Evolutionary conservation across 1,284 basidiomycete species (phyloP).

Genomic region (Omphalotus olearius): DNA sequence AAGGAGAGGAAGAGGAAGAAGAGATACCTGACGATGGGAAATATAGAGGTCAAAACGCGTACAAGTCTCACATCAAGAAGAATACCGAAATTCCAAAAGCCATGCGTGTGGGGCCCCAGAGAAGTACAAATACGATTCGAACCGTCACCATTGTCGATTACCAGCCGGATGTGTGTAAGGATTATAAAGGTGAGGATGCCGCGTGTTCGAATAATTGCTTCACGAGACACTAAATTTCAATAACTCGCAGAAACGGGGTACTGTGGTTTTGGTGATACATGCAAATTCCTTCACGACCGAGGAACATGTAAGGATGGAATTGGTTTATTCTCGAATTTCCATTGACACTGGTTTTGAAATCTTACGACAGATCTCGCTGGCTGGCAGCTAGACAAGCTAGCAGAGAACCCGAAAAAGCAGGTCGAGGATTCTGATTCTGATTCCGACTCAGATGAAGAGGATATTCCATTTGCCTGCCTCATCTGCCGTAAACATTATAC

Average conservation of each 20-base stretch:
- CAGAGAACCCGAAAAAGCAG: conserved; percentile 60
- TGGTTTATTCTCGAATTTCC: conserved; percentile 9
- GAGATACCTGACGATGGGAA: conserved; percentile 78
- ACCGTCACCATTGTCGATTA: conserved; percentile 97
- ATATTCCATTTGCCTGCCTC: conserved; percentile 96
- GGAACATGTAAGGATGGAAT: conserved; percentile 64
- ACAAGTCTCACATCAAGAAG: conserved; percentile 81
- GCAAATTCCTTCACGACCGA: conserved; percentile 92
- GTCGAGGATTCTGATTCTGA: conserved; percentile 55
- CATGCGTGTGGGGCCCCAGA: conserved; percentile 86
- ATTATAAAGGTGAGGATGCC: conserved; percentile 80
- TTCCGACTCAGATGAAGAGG: conserved; percentile 72
- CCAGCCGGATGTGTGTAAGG: conserved; percentile 98
- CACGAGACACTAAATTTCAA: conserved; percentile 20
- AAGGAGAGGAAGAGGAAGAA: conserved; percentile 49
- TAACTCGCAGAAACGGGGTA: conserved; percentile 84
- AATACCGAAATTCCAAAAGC: conserved; percentile 81
- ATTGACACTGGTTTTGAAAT: conserved; percentile 19
- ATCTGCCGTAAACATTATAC: conserved; percentile 94
- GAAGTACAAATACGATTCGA: conserved; percentile 77
- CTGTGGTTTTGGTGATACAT: conserved; percentile 98
- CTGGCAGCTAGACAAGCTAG: conserved; percentile 93
- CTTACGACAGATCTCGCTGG: conserved; percentile 79
- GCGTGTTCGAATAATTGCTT: conserved; percentile 21
- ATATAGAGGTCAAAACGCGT: conserved; percentile 83